Percentiles rank a stretch among this genome's conserved stretches.
These are phyloP conservation scores for Candida patagonica DNA, from an alignment of 805 yeast genomes.

Conservation along the genomic window DNA sequence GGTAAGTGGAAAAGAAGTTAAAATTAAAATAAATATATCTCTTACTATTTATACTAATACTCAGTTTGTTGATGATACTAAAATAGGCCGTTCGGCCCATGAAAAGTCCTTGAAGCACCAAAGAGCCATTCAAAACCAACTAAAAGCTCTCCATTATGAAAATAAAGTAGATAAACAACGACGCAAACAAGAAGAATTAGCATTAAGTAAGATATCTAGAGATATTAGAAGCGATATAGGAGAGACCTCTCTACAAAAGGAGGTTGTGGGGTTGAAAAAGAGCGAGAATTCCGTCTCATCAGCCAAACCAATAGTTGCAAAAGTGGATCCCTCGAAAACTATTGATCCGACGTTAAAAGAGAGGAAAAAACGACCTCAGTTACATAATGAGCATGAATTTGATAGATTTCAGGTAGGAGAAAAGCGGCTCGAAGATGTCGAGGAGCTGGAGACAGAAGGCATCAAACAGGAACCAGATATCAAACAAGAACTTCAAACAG, in stretches of 20 bases:
- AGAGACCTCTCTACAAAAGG: slow-evolving; percentile 3
- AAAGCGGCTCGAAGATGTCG: slow-evolving; percentile 1
- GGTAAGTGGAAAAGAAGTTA: slow-evolving; percentile 25
- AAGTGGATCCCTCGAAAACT: slow-evolving; percentile 6
- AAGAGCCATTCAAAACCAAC: slow-evolving; percentile 15
- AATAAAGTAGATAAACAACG: slow-evolving; percentile 18
- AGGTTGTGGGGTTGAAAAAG: background rate
- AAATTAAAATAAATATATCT: background rate
- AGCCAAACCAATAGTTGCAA: too few relatives aligned
- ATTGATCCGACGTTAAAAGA: slow-evolving; percentile 4
- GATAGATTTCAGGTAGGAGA: slow-evolving; percentile 9
- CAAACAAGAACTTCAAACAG: background rate
- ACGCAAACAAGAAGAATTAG: slow-evolving; percentile 15
- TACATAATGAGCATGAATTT: slow-evolving; percentile 4
- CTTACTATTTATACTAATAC: slow-evolving; percentile 1
- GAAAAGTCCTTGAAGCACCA: slow-evolving; percentile 30
- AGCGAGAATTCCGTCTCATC: too few relatives aligned
- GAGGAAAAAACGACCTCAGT: background rate
- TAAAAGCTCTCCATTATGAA: slow-evolving; percentile 23
- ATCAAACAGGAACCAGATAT: background rate
- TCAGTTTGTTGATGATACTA: slow-evolving; percentile 33
- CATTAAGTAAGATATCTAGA: slow-evolving; percentile 11
- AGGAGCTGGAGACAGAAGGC: background rate
- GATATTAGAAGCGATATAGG: slow-evolving; percentile 2
- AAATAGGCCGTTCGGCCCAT: slow-evolving; percentile 27